phyloP scores from a whole-genome alignment of 2,329 filamentous ascomycete genomes.

The Trichoderma harzianum region DNA sequence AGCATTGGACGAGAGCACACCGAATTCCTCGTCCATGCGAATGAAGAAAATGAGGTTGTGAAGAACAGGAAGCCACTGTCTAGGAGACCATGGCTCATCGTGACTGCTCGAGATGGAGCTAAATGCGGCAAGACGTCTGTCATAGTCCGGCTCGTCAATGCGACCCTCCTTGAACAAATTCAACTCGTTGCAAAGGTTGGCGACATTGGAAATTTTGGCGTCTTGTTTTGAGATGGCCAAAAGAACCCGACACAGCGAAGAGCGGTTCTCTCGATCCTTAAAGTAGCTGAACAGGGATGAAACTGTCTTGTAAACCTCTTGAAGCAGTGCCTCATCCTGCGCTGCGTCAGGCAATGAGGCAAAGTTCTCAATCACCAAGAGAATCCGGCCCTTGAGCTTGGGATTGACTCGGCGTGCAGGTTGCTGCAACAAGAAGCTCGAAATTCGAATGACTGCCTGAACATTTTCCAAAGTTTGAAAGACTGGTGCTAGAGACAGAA shows the following conservation, averaged over 20 bases:
- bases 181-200: slow-evolving; percentile 69
- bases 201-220: slow-evolving; percentile 57
- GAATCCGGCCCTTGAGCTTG: slow-evolving; percentile 74
- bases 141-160: slow-evolving; percentile 85
- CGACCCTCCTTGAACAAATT: slow-evolving; percentile 73
- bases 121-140: slow-evolving; percentile 75
- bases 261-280: slow-evolving; percentile 73
- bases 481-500: slow-evolving; percentile 71
- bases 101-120: slow-evolving; percentile 62
- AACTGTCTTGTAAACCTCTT: slow-evolving; percentile 68
- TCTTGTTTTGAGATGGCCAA: slow-evolving; percentile 66
- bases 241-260: slow-evolving; percentile 70
- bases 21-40: slow-evolving; percentile 81
- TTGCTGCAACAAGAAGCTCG: slow-evolving; percentile 77
- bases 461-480: slow-evolving; percentile 67
- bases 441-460: slow-evolving; percentile 74
- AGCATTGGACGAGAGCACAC: slow-evolving; percentile 75
- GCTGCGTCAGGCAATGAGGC: slow-evolving; percentile 57
- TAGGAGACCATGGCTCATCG: slow-evolving; percentile 57
- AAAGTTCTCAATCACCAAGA: slow-evolving; percentile 79
- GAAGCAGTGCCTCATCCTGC: slow-evolving; percentile 47
- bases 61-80: slow-evolving; percentile 83
- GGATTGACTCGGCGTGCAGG: slow-evolving; percentile 80
- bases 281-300: slow-evolving; percentile 88
- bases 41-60: slow-evolving; percentile 90